A percentile compares a stretch with the other conserved stretches of the same genome.
Conservation (phyloP, 805 yeast genomes). For the Candida pini region DNA sequence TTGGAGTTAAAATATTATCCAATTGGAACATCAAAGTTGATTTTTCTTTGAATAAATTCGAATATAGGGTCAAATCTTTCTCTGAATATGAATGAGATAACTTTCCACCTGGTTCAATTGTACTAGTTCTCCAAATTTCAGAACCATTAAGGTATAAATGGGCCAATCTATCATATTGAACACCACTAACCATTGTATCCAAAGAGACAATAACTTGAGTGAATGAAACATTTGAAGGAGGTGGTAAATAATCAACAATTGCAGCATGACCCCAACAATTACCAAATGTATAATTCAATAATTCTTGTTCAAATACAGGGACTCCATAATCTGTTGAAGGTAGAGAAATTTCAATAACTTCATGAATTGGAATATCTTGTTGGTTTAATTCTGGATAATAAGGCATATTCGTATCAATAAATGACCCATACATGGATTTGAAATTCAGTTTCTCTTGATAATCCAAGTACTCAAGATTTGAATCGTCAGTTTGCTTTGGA, state of each 20-base stretch:
- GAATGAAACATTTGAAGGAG: slow-evolving; percentile 37
- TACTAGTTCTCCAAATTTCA: slow-evolving; percentile 80
- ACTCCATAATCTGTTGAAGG: slow-evolving; percentile 26
- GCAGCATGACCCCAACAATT: slow-evolving; percentile 58
- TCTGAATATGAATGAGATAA: slow-evolving; percentile 41
- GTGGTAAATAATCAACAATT: slow-evolving; percentile 35
- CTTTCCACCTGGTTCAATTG: slow-evolving; percentile 67
- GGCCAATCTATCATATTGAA: slow-evolving; percentile 61
- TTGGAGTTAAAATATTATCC: slow-evolving; percentile 53
- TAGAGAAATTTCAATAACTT: slow-evolving; percentile 28
- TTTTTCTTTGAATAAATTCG: slow-evolving; percentile 40
- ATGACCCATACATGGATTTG: no score
- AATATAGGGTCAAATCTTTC: slow-evolving; percentile 62
- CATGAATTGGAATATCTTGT: no score
- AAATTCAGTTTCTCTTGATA: no score
- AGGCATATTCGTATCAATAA: no score
- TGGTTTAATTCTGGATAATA: no score
- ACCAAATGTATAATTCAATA: slow-evolving; percentile 48
- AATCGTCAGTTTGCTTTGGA: no score
- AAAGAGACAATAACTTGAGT: slow-evolving; percentile 50
- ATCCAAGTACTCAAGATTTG: no score
- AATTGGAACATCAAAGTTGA: slow-evolving; percentile 49
- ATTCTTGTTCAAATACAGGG: slow-evolving; percentile 34
- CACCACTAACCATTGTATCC: slow-evolving; percentile 48
- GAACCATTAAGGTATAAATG: slow-evolving; percentile 57